These are phyloP conservation scores for Daldinia caldariorum DNA, from an alignment of 495 filamentous ascomycete genomes.

Conservation along the genomic window DNA sequence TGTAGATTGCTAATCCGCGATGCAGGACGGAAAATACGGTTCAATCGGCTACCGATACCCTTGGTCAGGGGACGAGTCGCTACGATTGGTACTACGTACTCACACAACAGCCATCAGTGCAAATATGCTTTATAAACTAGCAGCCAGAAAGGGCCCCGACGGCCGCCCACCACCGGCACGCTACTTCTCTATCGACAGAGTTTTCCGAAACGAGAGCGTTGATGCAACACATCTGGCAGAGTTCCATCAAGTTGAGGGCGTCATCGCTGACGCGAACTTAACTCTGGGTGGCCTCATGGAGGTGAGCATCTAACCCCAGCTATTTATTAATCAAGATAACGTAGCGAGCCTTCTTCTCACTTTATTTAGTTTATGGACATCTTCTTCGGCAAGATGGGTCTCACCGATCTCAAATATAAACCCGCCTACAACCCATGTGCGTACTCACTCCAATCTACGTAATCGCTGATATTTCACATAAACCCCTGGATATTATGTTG, in stretches of 20 bases:
- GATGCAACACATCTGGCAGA: constrained; percentile 96
- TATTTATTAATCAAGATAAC: too few relatives aligned
- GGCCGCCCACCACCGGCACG: constrained; percentile 73
- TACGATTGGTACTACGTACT: constrained; percentile 89
- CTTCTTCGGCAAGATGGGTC: constrained; percentile 96
- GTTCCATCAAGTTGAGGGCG: constrained; percentile 98
- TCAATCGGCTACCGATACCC: constrained; percentile 96
- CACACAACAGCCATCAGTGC: constrained; percentile 94
- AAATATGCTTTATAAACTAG: constrained; percentile 88
- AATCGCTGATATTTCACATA: neutral
- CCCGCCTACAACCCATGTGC: constrained; percentile 74
- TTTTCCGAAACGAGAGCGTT: constrained; percentile 92
- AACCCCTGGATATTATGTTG: neutral
- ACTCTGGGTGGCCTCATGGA: constrained; percentile 93
- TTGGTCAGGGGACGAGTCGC: constrained; percentile 88
- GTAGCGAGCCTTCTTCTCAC: neutral
- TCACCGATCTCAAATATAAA: constrained; percentile 89
- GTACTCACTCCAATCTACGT: constrained; percentile 16
- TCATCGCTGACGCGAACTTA: constrained; percentile 94
- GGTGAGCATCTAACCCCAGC: constrained; percentile 6
- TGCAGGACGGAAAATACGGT: constrained; percentile 79
- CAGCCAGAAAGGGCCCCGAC: constrained; percentile 65
- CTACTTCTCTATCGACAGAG: constrained; percentile 97
- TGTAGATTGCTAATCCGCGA: neutral
- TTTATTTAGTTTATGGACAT: constrained; percentile 79